Evolutionary conservation across 306 rosid species (phyloP), one percentile per base, ranked within the genome.

Genomic region (Dryas octopetala): DNA sequence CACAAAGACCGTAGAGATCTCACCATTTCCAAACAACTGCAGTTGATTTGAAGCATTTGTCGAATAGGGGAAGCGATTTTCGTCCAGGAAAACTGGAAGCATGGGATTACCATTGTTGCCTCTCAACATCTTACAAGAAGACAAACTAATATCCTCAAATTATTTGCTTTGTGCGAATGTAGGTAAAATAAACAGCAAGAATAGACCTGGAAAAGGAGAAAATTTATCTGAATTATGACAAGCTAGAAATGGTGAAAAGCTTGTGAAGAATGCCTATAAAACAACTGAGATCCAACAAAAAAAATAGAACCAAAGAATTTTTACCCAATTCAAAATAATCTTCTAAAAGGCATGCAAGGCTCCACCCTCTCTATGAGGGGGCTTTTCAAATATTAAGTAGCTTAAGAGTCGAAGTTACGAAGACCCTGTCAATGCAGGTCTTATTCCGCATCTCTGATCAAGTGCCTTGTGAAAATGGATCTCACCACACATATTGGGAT

Each of bases 1-100:
- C 15, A 48, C 58, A 74, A 83, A 66, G 43, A 73, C 66, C 46
- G 41, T 48, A 62, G 78, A 78, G 71, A 75, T 76, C 92, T 90
- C 81, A 94, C 98, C 75, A 58, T 83, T 94, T 78, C 90, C 90
- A 83, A 90, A 88, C 83, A 94, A 69, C 86, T 89, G 97, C 70
- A 94, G 85, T 71, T 91, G 96, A 83, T 85, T 90, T 74, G 97
- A 84, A 13, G 81, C 83, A 83, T 86, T 85, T 52, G 85, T 76
- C 77, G 82, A 96, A 85, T 86, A 90, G 45, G 77, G 88, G 54
- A 80, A 84, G 38, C 78, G 86, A 68, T 77, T 85, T 74, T 88
- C 93, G 5, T 91, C 90, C 41, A 91, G 40, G 79, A 86, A 94
- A 86, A 84, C 87, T 32, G 98, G 97, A 82, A 87, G 92, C 78